Conservation (phyloP, 352 stramenopile species). For the Pythium utonaiense region DNA sequence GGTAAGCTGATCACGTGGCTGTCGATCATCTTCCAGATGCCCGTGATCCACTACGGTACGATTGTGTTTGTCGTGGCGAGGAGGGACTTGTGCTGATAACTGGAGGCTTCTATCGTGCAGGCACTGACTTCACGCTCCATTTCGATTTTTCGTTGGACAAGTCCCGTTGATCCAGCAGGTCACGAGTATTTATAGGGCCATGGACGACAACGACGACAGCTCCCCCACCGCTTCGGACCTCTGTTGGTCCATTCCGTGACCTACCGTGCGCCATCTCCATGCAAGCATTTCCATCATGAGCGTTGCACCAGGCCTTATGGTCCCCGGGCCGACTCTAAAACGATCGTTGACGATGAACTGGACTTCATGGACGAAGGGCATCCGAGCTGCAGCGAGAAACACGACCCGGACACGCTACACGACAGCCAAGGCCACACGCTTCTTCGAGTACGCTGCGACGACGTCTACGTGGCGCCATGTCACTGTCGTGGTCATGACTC, state of each 20-base stretch:
- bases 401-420: neutral
- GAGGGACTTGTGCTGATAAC: neutral
- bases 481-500: neutral
- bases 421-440: neutral
- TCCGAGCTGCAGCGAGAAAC: neutral
- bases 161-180: too few relatives aligned
- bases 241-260: neutral
- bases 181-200: too few relatives aligned
- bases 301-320: neutral
- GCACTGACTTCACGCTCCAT: slow-evolving; percentile 4
- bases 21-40: slow-evolving; percentile 3
- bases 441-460: neutral
- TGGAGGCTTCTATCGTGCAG: neutral
- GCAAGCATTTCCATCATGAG: neutral
- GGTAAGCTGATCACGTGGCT: slow-evolving; percentile 15
- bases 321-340: neutral
- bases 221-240: too few relatives aligned
- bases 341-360: neutral
- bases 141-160: neutral
- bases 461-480: neutral
- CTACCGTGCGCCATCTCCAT: neutral
- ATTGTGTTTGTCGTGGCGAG: too few relatives aligned
- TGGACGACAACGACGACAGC: too few relatives aligned
- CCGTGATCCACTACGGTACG: slow-evolving; percentile 11
- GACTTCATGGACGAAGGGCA: neutral